These are phyloP conservation scores for Termitomyces sp. DNA, from an alignment of 768 basidiomycete genomes.

Conservation along the genomic window DNA sequence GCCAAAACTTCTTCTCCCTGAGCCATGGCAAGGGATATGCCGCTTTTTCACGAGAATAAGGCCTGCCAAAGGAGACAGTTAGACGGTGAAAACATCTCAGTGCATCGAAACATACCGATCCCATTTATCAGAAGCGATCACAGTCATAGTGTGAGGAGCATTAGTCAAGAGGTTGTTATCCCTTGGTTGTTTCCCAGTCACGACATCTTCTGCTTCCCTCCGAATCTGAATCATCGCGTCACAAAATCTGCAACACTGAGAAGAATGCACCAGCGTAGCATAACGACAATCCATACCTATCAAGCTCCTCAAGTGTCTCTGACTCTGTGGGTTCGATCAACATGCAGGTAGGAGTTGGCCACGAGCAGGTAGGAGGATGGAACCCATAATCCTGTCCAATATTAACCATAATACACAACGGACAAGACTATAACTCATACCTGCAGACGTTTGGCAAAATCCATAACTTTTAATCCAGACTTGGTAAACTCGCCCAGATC, in stretches of 20 bases:
- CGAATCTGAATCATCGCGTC: constrained; percentile 98
- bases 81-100: neutral
- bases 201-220: constrained; percentile 83
- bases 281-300: constrained; percentile 46
- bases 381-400: constrained; percentile 76
- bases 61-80: constrained; percentile 36
- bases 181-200: constrained; percentile 80
- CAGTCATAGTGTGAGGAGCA: constrained; percentile 85
- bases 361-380: constrained; percentile 96
- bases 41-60: constrained; percentile 88
- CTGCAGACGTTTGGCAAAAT: constrained; percentile 96
- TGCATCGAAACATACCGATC: constrained; percentile 49
- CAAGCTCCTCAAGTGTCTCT: constrained; percentile 88
- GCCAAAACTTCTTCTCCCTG: constrained; percentile 93
- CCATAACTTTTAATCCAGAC: constrained; percentile 82
- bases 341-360: constrained; percentile 98
- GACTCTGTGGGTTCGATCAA: constrained; percentile 97
- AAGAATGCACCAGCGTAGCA: neutral
- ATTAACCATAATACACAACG: neutral
- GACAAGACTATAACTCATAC: constrained; percentile 24
- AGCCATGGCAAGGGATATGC: constrained; percentile 85
- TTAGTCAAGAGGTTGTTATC: constrained; percentile 92
- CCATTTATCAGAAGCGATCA: constrained; percentile 79
- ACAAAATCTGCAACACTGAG: constrained; percentile 67
- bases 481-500: constrained; percentile 96